These are phyloP conservation scores for Coprinopsis sp. DNA, from an alignment of 768 basidiomycete species.

Conservation along the genomic window DNA sequence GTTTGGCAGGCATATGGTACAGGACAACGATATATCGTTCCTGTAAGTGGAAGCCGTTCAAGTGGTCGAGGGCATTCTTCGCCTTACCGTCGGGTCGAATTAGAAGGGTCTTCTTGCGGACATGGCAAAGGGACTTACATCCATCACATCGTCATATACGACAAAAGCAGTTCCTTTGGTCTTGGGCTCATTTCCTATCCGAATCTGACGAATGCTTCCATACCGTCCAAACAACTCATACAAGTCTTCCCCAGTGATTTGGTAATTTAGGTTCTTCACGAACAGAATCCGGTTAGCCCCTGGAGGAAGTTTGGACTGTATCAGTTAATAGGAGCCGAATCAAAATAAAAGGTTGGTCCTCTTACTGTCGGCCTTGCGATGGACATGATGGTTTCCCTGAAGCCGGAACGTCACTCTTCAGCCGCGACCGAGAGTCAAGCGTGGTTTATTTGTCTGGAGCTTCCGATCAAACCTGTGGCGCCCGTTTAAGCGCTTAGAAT, in stretches of 20 bases:
- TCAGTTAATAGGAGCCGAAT: conserved; percentile 3
- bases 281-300: conserved; percentile 91
- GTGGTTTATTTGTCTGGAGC: no score
- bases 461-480: no score
- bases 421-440: no score
- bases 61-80: conserved; percentile 92
- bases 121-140: conserved; percentile 46
- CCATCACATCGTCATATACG: conserved; percentile 95
- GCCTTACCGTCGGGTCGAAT: conserved; percentile 52
- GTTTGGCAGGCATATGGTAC: conserved; percentile 97
- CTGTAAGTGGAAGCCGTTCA: conserved; percentile 97
- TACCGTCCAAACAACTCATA: conserved; percentile 98
- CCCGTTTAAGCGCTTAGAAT: no score
- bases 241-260: conserved; percentile 88
- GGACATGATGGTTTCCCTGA: conserved; percentile 43
- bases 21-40: conserved; percentile 98
- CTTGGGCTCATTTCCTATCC: conserved; percentile 89
- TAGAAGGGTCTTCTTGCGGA: conserved; percentile 1
- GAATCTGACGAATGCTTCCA: conserved; percentile 92
- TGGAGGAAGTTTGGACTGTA: conserved; percentile 80
- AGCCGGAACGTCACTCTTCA: no score
- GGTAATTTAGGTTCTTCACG: conserved; percentile 90
- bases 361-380: conserved; percentile 66
- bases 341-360: conserved; percentile 1
- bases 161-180: conserved; percentile 96